Base-by-base conservation (phyloP, 73 alveolate genomes). In the Breviolum minutum region DNA sequence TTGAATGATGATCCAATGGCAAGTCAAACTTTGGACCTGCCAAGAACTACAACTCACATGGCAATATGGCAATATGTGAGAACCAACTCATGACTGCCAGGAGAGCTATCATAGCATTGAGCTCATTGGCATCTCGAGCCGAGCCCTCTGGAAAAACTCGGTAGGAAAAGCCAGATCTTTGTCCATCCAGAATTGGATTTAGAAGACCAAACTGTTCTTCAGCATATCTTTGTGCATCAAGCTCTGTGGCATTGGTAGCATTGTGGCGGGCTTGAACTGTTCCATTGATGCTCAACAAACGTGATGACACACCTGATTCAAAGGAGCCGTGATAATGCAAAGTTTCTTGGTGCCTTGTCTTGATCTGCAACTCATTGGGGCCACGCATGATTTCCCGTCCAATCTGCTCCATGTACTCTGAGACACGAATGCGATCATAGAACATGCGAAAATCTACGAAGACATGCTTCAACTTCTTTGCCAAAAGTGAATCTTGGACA, bases 381-480 rank as follows among this genome's bases (percentile, higher is more conserved):
- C 97, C 97, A 19, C 97, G 88, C 97, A 91, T 91, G 89, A 73
- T 74, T 63, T 60, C 62, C 12, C 79, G 90, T 27, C 97, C 89
- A 10, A 91, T 79, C 86, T 79, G 86, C 80, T 91, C 97, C 97
- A 91, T 91, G 97, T 91, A 91, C 76, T 74, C 80, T n/a, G 97
- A 71, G 89, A 91, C 79, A 64, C 97, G 66, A 30, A 91, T 91
- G 89, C 97, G 74, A 63, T 91, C 97, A 61, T 73, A 79, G 32
- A 91, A 91, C 97, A 91, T 91, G n/a, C 89, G 76, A 48, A 91
- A 91, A 60, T 91, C 97, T 4, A 91, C 80, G 66, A 70, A 91
- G 30, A 83, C 86, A 20, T 79, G 29, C 63, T 79, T 61, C 63
- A 91, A 10, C 66, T 63, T 27, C 80, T 91, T 91, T 6, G 97